Evolutionary conservation across 495 filamentous ascomycete genomes (phyloP), one percentile per base, ranked within the genome.

Genomic region (Ramalina peruviana): DNA sequence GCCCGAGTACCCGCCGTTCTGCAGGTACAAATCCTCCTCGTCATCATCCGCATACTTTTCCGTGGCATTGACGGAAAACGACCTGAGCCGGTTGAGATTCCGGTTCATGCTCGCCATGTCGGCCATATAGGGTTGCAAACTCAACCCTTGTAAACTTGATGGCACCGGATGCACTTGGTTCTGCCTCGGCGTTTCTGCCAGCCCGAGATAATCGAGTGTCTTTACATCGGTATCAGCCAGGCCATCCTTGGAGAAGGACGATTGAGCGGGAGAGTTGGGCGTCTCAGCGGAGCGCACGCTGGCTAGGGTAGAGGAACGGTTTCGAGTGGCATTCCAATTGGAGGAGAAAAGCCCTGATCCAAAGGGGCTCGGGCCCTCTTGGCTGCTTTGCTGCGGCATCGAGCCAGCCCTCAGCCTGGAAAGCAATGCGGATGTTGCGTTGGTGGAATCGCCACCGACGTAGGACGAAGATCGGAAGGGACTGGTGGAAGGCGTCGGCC

Each of bases 61-160:
- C 64, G 93, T 96, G 38, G 93, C 92, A 65, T 98, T 97, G 43
- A 98, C 92, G 19, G 92, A 98, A 63, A 95, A 97, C 26, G 92
- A 98, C 16, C 92, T 80, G 66, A 96, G 88, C 41, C 92, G 77
- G 64, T 84, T 97, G 48, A 83, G 75, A 52, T 80, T 87, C 63
- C 83, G 86, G 54, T 79, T 81, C 57, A 86, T 78, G 46, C 76
- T 73, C 43, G 79, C 79, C 58, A 92, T 68, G 52, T 85, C 85
- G 42, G 84, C 84, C n/a, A 94, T 68, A 56, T 88, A 82, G 4
- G 85, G 83, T 43, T 76, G 79, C 30, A 81, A 63, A 26, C 68
- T 56, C 19, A 75, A 52, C 53, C 78, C 65, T 56, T 81, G 78
- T 57, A 82, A 68, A 36, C 73, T 74, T 3, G 72, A 65, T 26